These are phyloP conservation scores for Globisporangium acanthophoron DNA, from an alignment of 352 stramenopile genomes.

Conservation along the genomic window DNA sequence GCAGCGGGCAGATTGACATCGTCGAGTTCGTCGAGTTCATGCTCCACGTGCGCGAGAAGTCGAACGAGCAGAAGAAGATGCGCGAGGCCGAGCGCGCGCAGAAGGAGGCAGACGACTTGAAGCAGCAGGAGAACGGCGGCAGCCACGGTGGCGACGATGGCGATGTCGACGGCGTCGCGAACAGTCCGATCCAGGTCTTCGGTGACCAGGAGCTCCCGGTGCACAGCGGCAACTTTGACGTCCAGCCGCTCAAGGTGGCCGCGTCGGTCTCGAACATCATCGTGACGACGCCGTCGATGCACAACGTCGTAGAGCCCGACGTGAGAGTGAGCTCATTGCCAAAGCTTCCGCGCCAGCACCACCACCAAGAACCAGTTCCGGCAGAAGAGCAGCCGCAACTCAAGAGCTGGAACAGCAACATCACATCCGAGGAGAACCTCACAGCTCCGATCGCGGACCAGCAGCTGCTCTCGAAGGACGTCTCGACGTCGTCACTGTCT, in stretches of 20 bases:
- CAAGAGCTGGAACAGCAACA: constrained; percentile 9
- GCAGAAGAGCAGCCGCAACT: constrained; percentile 5
- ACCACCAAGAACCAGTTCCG: background rate
- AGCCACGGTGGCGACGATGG: constrained; percentile 3
- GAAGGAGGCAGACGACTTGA: constrained; percentile 12
- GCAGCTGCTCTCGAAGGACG: constrained; percentile 15
- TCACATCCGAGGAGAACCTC: constrained; percentile 11
- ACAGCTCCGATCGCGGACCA: constrained; percentile 10
- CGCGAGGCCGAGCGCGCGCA: constrained; percentile 5
- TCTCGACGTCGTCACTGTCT: constrained; percentile 16
- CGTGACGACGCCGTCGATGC: constrained; percentile 12
- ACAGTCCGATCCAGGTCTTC: constrained; percentile 13
- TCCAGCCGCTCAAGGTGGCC: constrained; percentile 9
- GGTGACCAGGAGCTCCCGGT: constrained; percentile 6
- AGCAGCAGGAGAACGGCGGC: background rate
- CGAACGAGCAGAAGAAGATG: constrained; percentile 35
- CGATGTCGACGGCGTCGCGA: constrained; percentile 3
- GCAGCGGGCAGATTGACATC: constrained; percentile 81
- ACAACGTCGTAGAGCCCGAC: background rate
- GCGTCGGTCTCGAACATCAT: constrained; percentile 18
- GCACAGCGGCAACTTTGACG: constrained; percentile 10
- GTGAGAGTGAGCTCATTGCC: background rate
- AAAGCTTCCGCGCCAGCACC: background rate
- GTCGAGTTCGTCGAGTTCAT: constrained; percentile 87
- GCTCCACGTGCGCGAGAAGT: constrained; percentile 74